Evolutionary conservation across 2,329 filamentous ascomycete species (phyloP), one percentile per base, ranked within the genome.

Genomic region (Neofusicoccum sp.): DNA sequence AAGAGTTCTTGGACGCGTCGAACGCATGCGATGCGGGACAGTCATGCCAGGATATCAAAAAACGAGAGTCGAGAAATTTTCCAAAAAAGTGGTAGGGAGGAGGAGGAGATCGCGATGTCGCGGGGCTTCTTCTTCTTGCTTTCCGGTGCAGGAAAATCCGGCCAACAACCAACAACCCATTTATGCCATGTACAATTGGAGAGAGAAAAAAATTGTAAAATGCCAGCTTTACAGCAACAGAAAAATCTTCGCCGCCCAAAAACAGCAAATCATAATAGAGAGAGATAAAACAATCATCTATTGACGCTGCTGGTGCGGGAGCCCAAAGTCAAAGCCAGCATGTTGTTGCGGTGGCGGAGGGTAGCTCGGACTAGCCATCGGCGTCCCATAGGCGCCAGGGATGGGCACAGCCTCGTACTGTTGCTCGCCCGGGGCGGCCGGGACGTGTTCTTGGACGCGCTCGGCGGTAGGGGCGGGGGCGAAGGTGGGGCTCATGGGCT

Each of bases 351-450:
- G 66, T 41, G 65, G 67, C 34, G 73, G 71, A 45, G 73, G 73
- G 66, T 79, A 43, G 30, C 26, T 51, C 4, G 79, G 78, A 57
- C 74, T 78, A 60, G 72, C 69, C 48, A 80, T 70, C 6, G 80
- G 78, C 60, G 75, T 79, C 6, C 83, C 79, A 71, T 97, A 97
- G 0, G 92, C 90, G 5, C 89, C 90, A 0, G 93, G 93, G 62
- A 97, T 96, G 0, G 93, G 91, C 33, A 97, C 93, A 24, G 88
- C 80, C 11, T 88, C 93, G 74, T 96, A 97, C 51, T 87, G 86
- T 68, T 89, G 86, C 81, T 97, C 93, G 49, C 92, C 89, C 0
- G 89, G 87, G 8, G 89, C 89, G 28, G 86, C 83, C 9, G 83
- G 84, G 16, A 87, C 86, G 66, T 91, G 89, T 53, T 87, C 81